Conservation (phyloP, 2,329 filamentous ascomycete species). For the Cytospora mali region DNA sequence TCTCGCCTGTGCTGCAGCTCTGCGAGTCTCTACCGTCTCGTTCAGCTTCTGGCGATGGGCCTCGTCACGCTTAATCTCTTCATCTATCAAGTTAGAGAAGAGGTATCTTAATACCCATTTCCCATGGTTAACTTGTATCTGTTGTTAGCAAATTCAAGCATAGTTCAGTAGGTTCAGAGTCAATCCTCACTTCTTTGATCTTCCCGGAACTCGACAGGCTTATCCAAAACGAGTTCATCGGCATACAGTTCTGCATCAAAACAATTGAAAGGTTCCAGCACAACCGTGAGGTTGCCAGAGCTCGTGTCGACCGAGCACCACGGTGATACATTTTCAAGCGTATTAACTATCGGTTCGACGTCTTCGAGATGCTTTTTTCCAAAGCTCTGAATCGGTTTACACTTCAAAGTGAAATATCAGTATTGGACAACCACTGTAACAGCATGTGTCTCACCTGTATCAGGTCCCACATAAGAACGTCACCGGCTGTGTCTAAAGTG, state of each 20-base stretch:
- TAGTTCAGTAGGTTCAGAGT: neutral
- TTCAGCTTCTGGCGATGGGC: constrained; percentile 70
- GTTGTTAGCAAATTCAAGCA: constrained; percentile 27
- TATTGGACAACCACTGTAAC: constrained; percentile 8
- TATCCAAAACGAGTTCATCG: constrained; percentile 77
- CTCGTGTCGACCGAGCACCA: constrained; percentile 97
- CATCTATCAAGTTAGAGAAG: constrained; percentile 85
- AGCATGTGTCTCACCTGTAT: constrained; percentile 62
- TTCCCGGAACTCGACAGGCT: constrained; percentile 80
- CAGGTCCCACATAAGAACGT: constrained; percentile 94
- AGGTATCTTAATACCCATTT: constrained; percentile 96
- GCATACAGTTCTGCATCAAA: constrained; percentile 98
- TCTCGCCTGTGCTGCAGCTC: constrained; percentile 56
- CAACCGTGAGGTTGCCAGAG: constrained; percentile 87
- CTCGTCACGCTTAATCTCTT: constrained; percentile 84
- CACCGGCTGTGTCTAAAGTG: constrained; percentile 91
- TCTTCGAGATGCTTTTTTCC: constrained; percentile 94
- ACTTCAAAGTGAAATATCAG: constrained; percentile 53
- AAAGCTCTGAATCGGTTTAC: constrained; percentile 85
- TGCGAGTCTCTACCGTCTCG: constrained; percentile 61
- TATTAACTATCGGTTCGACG: constrained; percentile 84
- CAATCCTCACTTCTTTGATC: constrained; percentile 80
- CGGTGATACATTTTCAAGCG: constrained; percentile 83
- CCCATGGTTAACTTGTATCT: constrained; percentile 77
- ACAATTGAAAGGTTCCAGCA: constrained; percentile 91